Base-by-base conservation (phyloP, 2,329 filamentous ascomycete species). In the Hypoxylon sp. region DNA sequence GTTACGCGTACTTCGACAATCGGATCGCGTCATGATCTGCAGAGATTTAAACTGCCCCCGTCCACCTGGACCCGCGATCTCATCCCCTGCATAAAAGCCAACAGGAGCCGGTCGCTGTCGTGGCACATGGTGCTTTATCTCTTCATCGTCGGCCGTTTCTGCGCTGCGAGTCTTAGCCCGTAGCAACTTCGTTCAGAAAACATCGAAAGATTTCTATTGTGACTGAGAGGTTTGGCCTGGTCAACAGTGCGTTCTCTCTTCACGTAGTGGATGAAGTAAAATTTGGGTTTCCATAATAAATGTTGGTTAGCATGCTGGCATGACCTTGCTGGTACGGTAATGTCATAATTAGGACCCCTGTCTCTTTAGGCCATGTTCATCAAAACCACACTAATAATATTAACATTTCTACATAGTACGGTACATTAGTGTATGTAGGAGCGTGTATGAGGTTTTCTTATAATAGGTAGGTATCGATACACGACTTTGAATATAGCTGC, bases 11-110 rank as follows among this genome's bases (percentile, higher is more conserved):
- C 56, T 34, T 38, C 28, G 9, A 28, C 55, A 56, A 56, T 46
- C 30, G 50, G 55, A 64, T 61, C 65, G 36, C 60, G 43, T 62
- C 63, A 62, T 62, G 60, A 67, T 67, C 60, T 59, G 57, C 65
- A 63, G 55, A 60, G 49, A 56, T 53, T 57, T 43, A 13, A 38
- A 23, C 43, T 38, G 52, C 63, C 53, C 53, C 59, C 64, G 59
- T 32, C 59, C 50, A 55, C 56, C 53, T 23, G 23, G 23, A 5
- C 23, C 38, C 2, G 17, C 38, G 17, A 21, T 50, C 25, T 28
- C 17, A 28, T 45, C 48, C 55, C 58, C 63, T 66, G 58, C 51
- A 61, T 59, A 55, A 50, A 58, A 28, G 11, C 63, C 58, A 56
- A 36, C 10, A 38, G 28, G 38, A 60, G 30, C 34, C 25, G 25